Base-by-base conservation (phyloP, 345 rosid species). In the Salix exigua region DNA sequence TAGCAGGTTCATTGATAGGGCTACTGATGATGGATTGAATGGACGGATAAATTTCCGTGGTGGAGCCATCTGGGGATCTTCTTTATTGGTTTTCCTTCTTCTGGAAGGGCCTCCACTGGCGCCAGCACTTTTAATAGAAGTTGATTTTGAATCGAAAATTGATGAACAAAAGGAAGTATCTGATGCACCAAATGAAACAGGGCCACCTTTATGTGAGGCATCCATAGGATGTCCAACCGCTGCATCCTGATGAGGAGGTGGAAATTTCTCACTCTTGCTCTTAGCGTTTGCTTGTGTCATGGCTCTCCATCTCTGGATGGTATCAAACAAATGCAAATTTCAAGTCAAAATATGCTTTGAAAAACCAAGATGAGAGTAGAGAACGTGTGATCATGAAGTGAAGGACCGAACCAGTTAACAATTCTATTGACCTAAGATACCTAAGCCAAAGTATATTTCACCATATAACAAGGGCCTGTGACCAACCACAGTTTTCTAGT, bases 201-300 rank as follows among this genome's bases (percentile, higher is more conserved):
- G 86, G 26, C 74, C 62, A 58, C 62, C 87, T 80, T 86, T 90
- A 42, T 69, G 81, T 64, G 89, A 85, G 25, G 80, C 69, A 67
- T 85, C 88, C 4, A 74, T 50, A 17, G 80, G 85, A 51, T 90
- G 86, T 62, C 96, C 94, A 38, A 91, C 89, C 33, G 88, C 95
- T 75, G 89, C 97, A 53, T 95, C 97, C 83, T 88, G 93, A 83
- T 92, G 99, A 1, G 97, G 97, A 79, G 97, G 99, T 4, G 97
- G 97, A 73, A 95, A 95, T 70, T 80, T 95, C 90, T 91, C 97
- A 51, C 99, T 95, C 85, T 88, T 95, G 88, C 97, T 91, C 85
- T 87, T 89, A 1, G 87, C 91, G 81, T 87, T 87, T 78, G 86
- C 81, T 71, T 90, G 88, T 62, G 89, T 79, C 70, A 75, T 53